These are phyloP conservation scores for Beauveria sp. DNA, from an alignment of 2,329 filamentous ascomycete genomes.

Conservation along the genomic window DNA sequence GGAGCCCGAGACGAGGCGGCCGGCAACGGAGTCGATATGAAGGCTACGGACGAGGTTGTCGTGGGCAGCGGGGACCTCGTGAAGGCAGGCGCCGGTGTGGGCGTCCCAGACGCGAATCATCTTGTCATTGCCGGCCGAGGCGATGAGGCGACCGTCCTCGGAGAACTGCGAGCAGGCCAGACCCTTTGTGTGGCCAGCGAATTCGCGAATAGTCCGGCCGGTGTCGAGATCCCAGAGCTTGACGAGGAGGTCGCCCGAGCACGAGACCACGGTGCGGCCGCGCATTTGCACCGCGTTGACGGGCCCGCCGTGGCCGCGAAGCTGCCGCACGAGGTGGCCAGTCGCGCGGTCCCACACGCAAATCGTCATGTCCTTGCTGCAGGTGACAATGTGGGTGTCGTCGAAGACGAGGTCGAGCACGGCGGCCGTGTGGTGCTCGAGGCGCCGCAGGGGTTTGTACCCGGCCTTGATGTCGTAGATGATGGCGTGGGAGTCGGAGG, in stretches of 20 bases:
- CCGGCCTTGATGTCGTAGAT: constrained; percentile 76
- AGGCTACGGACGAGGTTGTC: constrained; percentile 79
- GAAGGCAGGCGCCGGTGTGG: constrained; percentile 76
- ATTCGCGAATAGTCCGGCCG: constrained; percentile 83
- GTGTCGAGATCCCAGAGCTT: constrained; percentile 94
- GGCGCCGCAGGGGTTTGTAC: constrained; percentile 71
- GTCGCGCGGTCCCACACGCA: constrained; percentile 89
- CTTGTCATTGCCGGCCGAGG: constrained; percentile 91
- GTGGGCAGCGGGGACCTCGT: constrained; percentile 75
- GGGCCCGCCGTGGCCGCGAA: constrained; percentile 80
- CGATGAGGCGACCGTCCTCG: constrained; percentile 87
- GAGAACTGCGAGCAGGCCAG: constrained; percentile 94
- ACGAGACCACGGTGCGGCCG: constrained; percentile 86
- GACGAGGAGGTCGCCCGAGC: constrained; percentile 85
- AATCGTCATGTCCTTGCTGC: constrained; percentile 91
- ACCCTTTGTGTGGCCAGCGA: constrained; percentile 82
- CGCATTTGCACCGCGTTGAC: constrained; percentile 96
- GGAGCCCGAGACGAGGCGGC: constrained; percentile 80
- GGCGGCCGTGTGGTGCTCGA: constrained; percentile 73
- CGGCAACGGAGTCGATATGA: constrained; percentile 81
- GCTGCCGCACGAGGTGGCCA: constrained; percentile 65
- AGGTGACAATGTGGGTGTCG: constrained; percentile 86
- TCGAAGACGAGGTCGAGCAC: constrained; percentile 94
- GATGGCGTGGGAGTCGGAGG: constrained; percentile 85
- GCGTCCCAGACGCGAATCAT: constrained; percentile 95